A percentile compares a stretch with the other conserved stretches of the same genome.
phyloP scores from a whole-genome alignment of 129 eudicot species.

The Kitagawia praeruptora region DNA sequence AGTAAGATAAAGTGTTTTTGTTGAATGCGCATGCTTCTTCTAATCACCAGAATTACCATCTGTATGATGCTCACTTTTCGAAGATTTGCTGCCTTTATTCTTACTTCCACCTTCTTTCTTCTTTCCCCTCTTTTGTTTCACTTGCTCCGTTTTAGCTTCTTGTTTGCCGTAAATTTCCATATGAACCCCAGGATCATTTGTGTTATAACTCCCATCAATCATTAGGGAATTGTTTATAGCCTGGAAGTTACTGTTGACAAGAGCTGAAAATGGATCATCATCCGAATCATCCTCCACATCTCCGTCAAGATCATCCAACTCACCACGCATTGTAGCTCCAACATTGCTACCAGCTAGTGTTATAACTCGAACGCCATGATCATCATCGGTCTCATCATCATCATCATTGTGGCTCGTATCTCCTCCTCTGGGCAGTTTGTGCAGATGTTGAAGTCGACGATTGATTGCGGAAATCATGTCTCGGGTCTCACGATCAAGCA shows the following conservation, averaged over 20 bases:
- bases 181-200: slow-evolving; percentile 86
- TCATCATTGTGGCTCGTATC: slow-evolving; percentile 24
- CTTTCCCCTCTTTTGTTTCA: neutral
- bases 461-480: slow-evolving; percentile 55
- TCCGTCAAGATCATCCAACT: slow-evolving; percentile 15
- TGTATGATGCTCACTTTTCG: neutral
- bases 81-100: neutral
- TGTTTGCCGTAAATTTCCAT: slow-evolving; percentile 26
- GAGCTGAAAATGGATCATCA: slow-evolving; percentile 24
- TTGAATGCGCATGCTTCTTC: neutral
- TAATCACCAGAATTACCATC: neutral
- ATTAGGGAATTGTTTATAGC: slow-evolving; percentile 74
- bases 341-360: slow-evolving; percentile 71
- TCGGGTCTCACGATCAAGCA: slow-evolving; percentile 45
- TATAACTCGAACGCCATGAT: slow-evolving; percentile 43
- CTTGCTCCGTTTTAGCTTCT: neutral
- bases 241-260: slow-evolving; percentile 63
- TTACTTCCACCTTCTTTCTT: neutral
- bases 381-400: slow-evolving; percentile 20
- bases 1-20: neutral
- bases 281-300: slow-evolving; percentile 5
- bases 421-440: slow-evolving; percentile 19
- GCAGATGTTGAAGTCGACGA: slow-evolving; percentile 40
- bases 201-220: slow-evolving; percentile 59
- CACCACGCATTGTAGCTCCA: slow-evolving; percentile 73